phyloP scores from a whole-genome alignment of 192 early-diverging fungal genomes.

The Umbelopsis vinacea region DNA sequence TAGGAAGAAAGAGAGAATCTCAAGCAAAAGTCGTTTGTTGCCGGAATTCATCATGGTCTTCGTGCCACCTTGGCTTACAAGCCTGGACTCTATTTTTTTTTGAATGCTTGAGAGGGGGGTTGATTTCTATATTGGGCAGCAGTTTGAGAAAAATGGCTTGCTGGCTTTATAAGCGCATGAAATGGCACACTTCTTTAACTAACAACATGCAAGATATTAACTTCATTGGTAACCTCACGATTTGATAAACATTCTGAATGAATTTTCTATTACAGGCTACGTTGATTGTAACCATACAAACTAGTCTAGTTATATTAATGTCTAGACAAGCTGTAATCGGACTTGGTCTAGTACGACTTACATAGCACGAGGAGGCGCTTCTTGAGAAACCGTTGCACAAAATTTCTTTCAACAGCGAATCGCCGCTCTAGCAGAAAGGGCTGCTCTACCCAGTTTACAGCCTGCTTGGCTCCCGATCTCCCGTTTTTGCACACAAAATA shows the following conservation, averaged over 20 bases:
- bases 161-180: background rate
- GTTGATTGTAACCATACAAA: background rate
- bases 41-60: background rate
- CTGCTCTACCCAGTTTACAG: background rate
- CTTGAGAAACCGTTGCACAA: constrained; percentile 21
- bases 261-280: background rate
- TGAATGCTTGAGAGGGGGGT: background rate
- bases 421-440: background rate
- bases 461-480: too few species aligned
- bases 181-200: background rate
- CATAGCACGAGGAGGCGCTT: constrained; percentile 18
- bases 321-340: background rate
- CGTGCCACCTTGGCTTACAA: constrained; percentile 18
- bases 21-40: too few species aligned
- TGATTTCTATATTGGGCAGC: constrained; percentile 17
- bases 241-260: background rate
- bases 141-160: background rate
- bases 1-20: too few species aligned
- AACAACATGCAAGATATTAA: background rate
- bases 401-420: background rate
- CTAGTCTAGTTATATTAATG: constrained; percentile 1
- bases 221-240: background rate
- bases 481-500: background rate
- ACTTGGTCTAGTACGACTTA: background rate
- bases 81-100: constrained; percentile 22